Conservation (phyloP, 768 basidiomycete species). For the Cystoderma amianthinum region DNA sequence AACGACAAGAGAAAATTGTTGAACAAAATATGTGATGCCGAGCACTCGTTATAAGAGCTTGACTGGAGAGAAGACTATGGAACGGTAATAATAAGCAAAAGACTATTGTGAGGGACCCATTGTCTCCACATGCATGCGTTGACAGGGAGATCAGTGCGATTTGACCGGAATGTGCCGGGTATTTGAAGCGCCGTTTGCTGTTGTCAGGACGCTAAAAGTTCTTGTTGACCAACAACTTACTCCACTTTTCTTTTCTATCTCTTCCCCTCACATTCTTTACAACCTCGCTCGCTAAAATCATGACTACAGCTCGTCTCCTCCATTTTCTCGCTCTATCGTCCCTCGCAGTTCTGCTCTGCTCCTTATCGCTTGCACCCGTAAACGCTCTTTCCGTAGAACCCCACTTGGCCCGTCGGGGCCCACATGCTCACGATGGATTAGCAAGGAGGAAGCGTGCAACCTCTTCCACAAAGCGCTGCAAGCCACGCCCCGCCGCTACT, state of each 20-base stretch:
- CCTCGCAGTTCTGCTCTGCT: conserved; percentile 47
- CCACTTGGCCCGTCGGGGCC: conserved; percentile 35
- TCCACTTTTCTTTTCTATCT: not conserved
- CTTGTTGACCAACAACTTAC: no score
- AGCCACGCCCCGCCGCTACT: conserved; percentile 32
- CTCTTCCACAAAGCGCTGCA: conserved; percentile 50
- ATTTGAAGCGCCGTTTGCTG: no score
- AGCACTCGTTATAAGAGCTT: no score
- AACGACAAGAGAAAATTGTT: no score
- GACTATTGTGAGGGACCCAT: no score
- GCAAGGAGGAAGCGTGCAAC: conserved; percentile 45
- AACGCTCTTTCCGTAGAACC: conserved; percentile 45
- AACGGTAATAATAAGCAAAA: no score
- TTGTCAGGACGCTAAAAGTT: no score
- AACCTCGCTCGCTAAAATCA: conserved; percentile 14
- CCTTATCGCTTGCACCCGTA: conserved; percentile 37
- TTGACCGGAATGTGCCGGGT: no score
- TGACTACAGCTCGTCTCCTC: conserved; percentile 47
- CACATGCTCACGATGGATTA: conserved; percentile 34
- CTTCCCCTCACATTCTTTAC: not conserved
- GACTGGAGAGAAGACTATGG: no score
- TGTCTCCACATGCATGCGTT: no score
- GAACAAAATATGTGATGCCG: no score
- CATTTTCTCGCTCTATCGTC: conserved; percentile 53
- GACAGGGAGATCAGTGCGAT: no score